A percentile compares a stretch with the other conserved stretches of the same genome.
Evolutionary conservation across 345 rosid species (phyloP).

Genomic region (Ceriops zippeliana): DNA sequence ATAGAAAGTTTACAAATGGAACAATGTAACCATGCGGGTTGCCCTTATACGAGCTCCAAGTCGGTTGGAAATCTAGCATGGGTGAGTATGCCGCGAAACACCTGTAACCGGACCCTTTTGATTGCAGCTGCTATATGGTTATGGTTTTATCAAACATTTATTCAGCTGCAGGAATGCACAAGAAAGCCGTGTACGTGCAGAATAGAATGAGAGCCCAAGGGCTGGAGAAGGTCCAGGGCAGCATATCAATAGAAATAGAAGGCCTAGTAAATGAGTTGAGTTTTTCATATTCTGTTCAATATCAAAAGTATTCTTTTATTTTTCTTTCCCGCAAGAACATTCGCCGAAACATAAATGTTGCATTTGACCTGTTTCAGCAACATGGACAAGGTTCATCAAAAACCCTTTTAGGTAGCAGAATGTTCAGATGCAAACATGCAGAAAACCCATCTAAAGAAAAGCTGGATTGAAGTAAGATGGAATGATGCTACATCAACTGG

Average conservation of each 20-base stretch:
- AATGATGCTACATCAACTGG: neutral
- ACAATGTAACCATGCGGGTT: constrained; percentile 10
- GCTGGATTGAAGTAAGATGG: neutral
- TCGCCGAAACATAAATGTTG: too few relatives aligned
- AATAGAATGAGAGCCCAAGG: constrained; percentile 1
- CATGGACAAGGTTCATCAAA: too few relatives aligned
- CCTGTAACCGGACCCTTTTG: constrained; percentile 2
- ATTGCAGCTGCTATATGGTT: constrained; percentile 5
- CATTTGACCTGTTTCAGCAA: too few relatives aligned
- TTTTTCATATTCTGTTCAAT: neutral
- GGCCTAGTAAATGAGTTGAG: constrained; percentile 5
- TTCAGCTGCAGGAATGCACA: constrained; percentile 10
- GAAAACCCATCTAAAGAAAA: too few relatives aligned
- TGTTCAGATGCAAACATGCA: too few relatives aligned
- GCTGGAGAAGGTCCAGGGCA: constrained; percentile 4
- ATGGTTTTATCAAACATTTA: constrained; percentile 3
- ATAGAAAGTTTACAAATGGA: constrained; percentile 2
- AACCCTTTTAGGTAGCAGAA: too few relatives aligned
- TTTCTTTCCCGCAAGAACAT: too few relatives aligned
- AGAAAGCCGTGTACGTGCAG: constrained; percentile 2
- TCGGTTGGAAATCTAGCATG: neutral
- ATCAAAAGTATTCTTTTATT: neutral
- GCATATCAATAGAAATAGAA: constrained; percentile 10
- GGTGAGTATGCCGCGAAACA: constrained; percentile 12
- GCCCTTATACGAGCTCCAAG: constrained; percentile 15